A percentile compares a stretch with the other conserved stretches of the same genome.
These are phyloP conservation scores for Candida labiduridarum DNA, from an alignment of 1,139 yeast genomes.

Conservation along the genomic window DNA sequence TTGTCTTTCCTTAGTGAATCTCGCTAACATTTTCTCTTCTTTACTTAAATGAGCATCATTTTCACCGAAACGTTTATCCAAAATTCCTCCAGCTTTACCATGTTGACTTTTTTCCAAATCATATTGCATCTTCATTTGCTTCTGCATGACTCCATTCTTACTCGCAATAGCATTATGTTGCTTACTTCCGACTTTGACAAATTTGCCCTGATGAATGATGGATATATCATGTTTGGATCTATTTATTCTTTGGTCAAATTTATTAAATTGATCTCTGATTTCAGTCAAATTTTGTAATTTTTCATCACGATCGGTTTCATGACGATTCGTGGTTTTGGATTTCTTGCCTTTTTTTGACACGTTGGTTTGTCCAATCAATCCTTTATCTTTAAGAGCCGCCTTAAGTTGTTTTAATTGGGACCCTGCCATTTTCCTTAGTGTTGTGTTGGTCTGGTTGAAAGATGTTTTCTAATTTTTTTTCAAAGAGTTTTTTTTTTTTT, in stretches of 20 bases:
- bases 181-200: conserved; percentile 58
- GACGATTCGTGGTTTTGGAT: conserved; percentile 39
- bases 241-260: conserved; percentile 79
- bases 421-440: conserved; percentile 63
- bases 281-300: conserved; percentile 54
- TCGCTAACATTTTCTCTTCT: conserved; percentile 93
- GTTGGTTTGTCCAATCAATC: conserved; percentile 82
- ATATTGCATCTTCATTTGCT: conserved; percentile 67
- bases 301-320: conserved; percentile 71
- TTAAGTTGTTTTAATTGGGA: conserved; percentile 85
- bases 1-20: conserved; percentile 89
- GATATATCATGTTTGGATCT: conserved; percentile 69
- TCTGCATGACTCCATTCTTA: conserved; percentile 77
- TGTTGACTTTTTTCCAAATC: conserved; percentile 61
- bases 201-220: conserved; percentile 53
- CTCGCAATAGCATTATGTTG: conserved; percentile 41
- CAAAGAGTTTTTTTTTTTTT: neutral
- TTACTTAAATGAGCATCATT: conserved; percentile 67
- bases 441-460: neutral
- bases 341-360: conserved; percentile 50
- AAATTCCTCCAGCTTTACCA: conserved; percentile 75
- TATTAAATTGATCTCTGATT: conserved; percentile 83
- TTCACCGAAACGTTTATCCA: conserved; percentile 94
- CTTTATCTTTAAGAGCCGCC: conserved; percentile 73
- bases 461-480: neutral